phyloP scores from a whole-genome alignment of 1,284 basidiomycete genomes.

The Heimioporus punctisporus region DNA sequence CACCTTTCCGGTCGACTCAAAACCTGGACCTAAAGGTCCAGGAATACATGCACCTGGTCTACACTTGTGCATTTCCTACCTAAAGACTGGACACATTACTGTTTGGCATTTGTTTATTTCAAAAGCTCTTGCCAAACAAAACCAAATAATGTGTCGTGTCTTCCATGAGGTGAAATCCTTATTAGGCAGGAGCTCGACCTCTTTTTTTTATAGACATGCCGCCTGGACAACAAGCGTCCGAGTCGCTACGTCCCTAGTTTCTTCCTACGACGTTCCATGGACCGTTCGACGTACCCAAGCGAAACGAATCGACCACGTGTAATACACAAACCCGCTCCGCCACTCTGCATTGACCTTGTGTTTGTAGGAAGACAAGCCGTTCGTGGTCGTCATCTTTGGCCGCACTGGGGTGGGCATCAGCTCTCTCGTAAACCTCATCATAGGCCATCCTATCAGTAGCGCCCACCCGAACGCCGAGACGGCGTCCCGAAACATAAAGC shows the following conservation, averaged over 20 bases:
- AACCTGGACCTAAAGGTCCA: no score
- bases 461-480: constrained; percentile 12
- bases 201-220: no score
- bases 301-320: not conserved
- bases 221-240: no score
- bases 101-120: constrained; percentile 11
- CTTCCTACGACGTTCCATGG: no score
- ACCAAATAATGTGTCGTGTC: not conserved
- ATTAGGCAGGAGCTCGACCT: no score
- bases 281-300: no score
- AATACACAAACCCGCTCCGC: not conserved
- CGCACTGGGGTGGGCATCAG: constrained; percentile 28
- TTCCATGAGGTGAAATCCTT: constrained; percentile 4
- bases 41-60: no score
- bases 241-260: no score
- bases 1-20: no score
- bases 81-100: no score
- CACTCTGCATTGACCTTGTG: no score
- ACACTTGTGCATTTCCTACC: no score
- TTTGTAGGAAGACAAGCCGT: constrained; percentile 7
- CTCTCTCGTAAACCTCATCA: constrained; percentile 28
- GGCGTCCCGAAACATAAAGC: not conserved
- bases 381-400: constrained; percentile 28
- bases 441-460: constrained; percentile 15
- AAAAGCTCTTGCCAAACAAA: constrained; percentile 9